Evolutionary conservation across 257 asterid species (phyloP).

Genomic region (Gynochthodes officinalis): DNA sequence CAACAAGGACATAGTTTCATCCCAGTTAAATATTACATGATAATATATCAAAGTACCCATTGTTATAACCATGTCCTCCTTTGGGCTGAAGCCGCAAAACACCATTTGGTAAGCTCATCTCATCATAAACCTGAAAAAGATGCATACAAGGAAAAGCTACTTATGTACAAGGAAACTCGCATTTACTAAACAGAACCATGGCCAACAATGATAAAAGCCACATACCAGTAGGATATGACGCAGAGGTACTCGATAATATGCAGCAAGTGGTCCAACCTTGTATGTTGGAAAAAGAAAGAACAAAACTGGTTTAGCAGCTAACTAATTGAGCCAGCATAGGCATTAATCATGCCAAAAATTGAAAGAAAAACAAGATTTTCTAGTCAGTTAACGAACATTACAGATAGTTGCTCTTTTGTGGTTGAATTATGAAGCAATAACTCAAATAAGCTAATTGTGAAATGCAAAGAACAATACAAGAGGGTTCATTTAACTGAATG

Average conservation of each 20-base stretch:
- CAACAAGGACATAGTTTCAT: conserved; percentile 2
- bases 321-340: neutral
- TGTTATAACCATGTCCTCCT: conserved; percentile 98
- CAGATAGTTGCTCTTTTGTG: too few relatives aligned
- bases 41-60: conserved; percentile 51
- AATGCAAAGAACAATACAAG: neutral
- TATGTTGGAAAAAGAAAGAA: neutral
- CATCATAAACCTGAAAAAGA: conserved; percentile 69
- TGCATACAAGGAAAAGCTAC: neutral
- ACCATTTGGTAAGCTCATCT: conserved; percentile 95
- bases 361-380: neutral
- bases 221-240: conserved; percentile 92
- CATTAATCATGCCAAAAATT: neutral
- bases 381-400: neutral
- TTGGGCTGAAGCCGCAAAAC: conserved; percentile 89
- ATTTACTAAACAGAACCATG: neutral
- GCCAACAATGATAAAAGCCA: neutral
- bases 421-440: neutral
- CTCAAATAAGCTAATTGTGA: neutral
- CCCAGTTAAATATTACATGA: neutral
- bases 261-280: conserved; percentile 97
- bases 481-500: neutral
- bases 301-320: neutral
- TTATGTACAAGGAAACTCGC: neutral
- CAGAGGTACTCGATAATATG: conserved; percentile 89